Evolutionary conservation across 2,329 filamentous ascomycete species (phyloP).

Genomic region (Penicillium brevicompactum): DNA sequence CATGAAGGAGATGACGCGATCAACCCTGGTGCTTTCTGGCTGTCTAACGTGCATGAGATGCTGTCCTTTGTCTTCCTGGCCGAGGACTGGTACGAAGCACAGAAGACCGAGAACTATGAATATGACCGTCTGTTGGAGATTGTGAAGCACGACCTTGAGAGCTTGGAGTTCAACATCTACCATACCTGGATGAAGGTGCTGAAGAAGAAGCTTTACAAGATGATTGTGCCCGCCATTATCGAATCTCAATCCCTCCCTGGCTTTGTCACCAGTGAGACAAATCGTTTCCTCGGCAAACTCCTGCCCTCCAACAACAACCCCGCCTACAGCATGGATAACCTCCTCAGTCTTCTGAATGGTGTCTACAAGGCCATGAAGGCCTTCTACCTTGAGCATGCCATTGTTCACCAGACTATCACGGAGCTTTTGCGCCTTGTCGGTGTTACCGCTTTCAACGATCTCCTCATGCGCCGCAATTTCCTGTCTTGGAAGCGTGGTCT

Average conservation of each 20-base stretch:
- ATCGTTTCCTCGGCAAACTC: constrained; percentile 95
- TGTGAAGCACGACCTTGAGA: constrained; percentile 98
- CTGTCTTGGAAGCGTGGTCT: constrained; percentile 98
- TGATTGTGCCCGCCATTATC: constrained; percentile 99
- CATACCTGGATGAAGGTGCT: constrained; percentile 99
- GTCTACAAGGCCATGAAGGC: constrained; percentile 99
- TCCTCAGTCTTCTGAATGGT: constrained; percentile 91
- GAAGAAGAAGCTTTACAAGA: constrained; percentile 99
- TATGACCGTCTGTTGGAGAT: constrained; percentile 97
- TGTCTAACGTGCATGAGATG: constrained; percentile 99
- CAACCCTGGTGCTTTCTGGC: constrained; percentile 97
- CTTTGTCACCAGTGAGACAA: constrained; percentile 98
- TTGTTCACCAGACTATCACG: constrained; percentile 93
- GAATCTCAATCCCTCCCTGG: constrained; percentile 97
- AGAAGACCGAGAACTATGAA: constrained; percentile 99
- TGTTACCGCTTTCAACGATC: constrained; percentile 96
- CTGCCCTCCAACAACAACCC: constrained; percentile 86
- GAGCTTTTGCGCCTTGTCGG: constrained; percentile 91
- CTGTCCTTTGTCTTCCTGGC: constrained; percentile 98
- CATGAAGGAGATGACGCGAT: constrained; percentile 96
- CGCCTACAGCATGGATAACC: constrained; percentile 99
- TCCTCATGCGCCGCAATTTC: constrained; percentile 97
- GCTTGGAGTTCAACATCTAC: constrained; percentile 99
- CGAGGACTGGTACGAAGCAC: constrained; percentile 98
- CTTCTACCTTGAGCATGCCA: constrained; percentile 94